A percentile compares a stretch with the other conserved stretches of the same genome.
phyloP scores from a whole-genome alignment of 495 filamentous ascomycete genomes.

The Penicillium herquei region DNA sequence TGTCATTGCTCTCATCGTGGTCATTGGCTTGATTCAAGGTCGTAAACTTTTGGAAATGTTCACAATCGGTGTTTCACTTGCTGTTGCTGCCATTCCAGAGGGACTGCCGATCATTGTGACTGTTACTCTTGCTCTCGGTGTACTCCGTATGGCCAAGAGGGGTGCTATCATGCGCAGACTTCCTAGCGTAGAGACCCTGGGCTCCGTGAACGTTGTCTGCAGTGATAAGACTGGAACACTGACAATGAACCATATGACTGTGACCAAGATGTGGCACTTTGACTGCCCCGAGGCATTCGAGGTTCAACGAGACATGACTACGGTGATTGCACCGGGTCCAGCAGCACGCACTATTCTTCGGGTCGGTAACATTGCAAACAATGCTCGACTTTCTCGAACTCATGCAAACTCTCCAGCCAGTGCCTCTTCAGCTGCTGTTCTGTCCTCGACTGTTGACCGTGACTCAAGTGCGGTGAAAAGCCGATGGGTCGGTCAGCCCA shows the following conservation, averaged over 20 bases:
- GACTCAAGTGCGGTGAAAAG: slow-evolving; percentile 64
- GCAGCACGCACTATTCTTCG: slow-evolving; percentile 77
- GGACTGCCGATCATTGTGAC: slow-evolving; percentile 97
- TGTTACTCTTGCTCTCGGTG: slow-evolving; percentile 89
- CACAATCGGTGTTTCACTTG: slow-evolving; percentile 93
- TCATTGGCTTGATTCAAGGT: slow-evolving; percentile 85
- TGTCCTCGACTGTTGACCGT: slow-evolving; percentile 71
- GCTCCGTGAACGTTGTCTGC: slow-evolving; percentile 96
- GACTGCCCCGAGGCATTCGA: slow-evolving; percentile 68
- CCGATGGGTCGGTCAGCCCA: slow-evolving; percentile 95
- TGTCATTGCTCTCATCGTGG: slow-evolving; percentile 87
- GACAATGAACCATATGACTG: slow-evolving; percentile 97
- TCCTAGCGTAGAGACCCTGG: slow-evolving; percentile 96
- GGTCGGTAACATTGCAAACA: slow-evolving; percentile 95
- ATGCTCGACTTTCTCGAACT: slow-evolving; percentile 70
- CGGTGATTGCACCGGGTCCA: slow-evolving; percentile 58
- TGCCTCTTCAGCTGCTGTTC: slow-evolving; percentile 68
- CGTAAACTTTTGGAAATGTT: slow-evolving; percentile 92
- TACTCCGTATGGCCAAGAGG: slow-evolving; percentile 89
- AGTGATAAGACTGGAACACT: slow-evolving; percentile 97
- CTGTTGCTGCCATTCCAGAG: slow-evolving; percentile 96
- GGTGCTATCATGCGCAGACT: slow-evolving; percentile 93
- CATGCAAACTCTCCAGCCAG: slow-evolving; percentile 60
- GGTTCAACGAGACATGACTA: slow-evolving; percentile 67
- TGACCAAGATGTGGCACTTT: slow-evolving; percentile 94